Evolutionary conservation across 2,329 filamentous ascomycete genomes (phyloP), one percentile per base, ranked within the genome.

Genomic region (Cercospora citrullina): DNA sequence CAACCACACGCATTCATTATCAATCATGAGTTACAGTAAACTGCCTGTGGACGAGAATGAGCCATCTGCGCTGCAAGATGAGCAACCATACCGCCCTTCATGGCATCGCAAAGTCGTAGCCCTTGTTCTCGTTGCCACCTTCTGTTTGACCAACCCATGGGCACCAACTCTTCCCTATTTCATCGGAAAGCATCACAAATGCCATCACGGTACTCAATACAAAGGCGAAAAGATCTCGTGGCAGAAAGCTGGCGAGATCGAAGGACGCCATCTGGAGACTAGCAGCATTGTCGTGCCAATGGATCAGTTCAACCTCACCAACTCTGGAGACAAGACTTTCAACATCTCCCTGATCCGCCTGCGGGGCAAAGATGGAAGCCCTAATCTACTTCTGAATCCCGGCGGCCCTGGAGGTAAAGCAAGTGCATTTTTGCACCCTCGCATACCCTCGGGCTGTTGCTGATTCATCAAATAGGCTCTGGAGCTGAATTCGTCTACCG

Each of bases 401-500:
- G 71, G 70, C 21, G 67, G 65, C 10, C 55, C 55, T 59, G 55
- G 55, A 18, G 55, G 55, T 59, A 33, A 58, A 33, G 26, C 26
- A 58, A 18, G 1, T 14, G 14, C 18, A 36, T 18, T 18, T 30
- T 10, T 59, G 6, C 21, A 12, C 21, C 14, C 23, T 16, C 48
- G 6, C 16, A 7, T 6, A 10, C 31, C 28, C 31, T 1, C 5
- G 9, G 1, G 7, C 16, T 14, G 30, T 30, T 64, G 48, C 48
- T 64, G 51, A 64, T 45, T 51, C 23, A 55, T 21, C 18, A 9
- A 21, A 23, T 26, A 62, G 68, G 71, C 7, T 69, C 71, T n/a
- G 71, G 71, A n/a, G 62, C 66, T 23, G 71, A 71, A 30, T 72
- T 72, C 55, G 48, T 72, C 51, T 72, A 70, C 69, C 36, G 71